phyloP scores from a whole-genome alignment of 1,284 basidiomycete species.

The Apiotrichum veenhuisii region DNA sequence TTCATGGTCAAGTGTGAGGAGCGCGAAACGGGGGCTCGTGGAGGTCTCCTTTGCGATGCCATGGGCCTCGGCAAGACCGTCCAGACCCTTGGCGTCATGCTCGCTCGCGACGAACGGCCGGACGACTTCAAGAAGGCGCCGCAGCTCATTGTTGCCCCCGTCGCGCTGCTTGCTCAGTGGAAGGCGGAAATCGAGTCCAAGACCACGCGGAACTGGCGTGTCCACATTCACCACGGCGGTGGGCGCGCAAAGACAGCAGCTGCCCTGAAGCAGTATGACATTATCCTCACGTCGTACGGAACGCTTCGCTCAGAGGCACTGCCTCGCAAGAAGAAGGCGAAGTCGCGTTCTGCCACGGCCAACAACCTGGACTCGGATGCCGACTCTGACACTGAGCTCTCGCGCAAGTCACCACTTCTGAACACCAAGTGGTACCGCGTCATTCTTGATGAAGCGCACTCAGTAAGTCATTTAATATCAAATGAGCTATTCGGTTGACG shows the following conservation, averaged over 20 bases:
- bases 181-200: conserved; percentile 49
- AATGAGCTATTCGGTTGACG: neutral
- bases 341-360: neutral
- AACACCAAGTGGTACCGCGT: conserved; percentile 46
- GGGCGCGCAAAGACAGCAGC: conserved; percentile 29
- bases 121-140: conserved; percentile 35
- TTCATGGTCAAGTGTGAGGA: conserved; percentile 48
- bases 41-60: conserved; percentile 45
- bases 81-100: conserved; percentile 47
- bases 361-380: conserved; percentile 2
- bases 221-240: conserved; percentile 47
- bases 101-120: conserved; percentile 37
- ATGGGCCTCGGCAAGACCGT: conserved; percentile 50
- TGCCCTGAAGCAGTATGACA: conserved; percentile 40
- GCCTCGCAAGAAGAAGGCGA: conserved; percentile 18
- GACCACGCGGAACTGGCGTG: conserved; percentile 31
- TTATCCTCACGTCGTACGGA: conserved; percentile 47
- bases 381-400: conserved; percentile 14
- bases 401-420: conserved; percentile 37
- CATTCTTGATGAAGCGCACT: conserved; percentile 50
- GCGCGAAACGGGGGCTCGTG: conserved; percentile 27
- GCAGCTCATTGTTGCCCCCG: conserved; percentile 50
- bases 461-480: conserved; percentile 11
- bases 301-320: conserved; percentile 18
- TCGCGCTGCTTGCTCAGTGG: conserved; percentile 50